Evolutionary conservation across 768 basidiomycete genomes (phyloP).

Genomic region (Russula sp.): DNA sequence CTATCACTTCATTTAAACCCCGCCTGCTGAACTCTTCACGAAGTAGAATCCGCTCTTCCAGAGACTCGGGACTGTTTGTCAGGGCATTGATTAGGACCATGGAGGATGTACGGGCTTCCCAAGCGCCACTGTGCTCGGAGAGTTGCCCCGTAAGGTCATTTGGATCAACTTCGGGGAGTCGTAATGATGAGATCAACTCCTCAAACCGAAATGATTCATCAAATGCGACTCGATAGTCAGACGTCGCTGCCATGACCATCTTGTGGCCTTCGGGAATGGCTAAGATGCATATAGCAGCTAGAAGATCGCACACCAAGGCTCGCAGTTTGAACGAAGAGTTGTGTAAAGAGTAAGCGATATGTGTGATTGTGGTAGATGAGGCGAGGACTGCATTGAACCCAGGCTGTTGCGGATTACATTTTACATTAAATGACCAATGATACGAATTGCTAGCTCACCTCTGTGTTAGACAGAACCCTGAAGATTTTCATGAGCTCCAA

Average conservation of each 20-base stretch:
- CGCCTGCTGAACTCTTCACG: constrained; percentile 78
- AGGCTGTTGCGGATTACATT: constrained; percentile 36
- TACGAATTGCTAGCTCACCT: constrained; percentile 42
- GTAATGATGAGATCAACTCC: constrained; percentile 56
- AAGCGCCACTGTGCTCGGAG: constrained; percentile 55
- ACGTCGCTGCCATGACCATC: constrained; percentile 67
- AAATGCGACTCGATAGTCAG: constrained; percentile 66
- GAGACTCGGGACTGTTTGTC: constrained; percentile 61
- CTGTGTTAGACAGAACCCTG: constrained; percentile 76
- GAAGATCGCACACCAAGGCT: constrained; percentile 62
- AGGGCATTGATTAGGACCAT: constrained; percentile 79
- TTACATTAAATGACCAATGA: background rate
- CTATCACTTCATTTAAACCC: constrained; percentile 77
- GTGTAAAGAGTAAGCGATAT: constrained; percentile 66
- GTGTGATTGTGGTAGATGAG: constrained; percentile 57
- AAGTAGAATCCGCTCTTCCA: constrained; percentile 73
- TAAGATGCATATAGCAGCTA: constrained; percentile 79
- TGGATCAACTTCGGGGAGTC: constrained; percentile 40
- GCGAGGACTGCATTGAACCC: constrained; percentile 65
- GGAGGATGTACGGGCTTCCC: constrained; percentile 73
- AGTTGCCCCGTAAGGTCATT: constrained; percentile 26
- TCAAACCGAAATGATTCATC: constrained; percentile 79
- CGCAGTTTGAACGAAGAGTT: constrained; percentile 61
- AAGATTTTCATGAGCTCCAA: constrained; percentile 74
- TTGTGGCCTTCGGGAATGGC: constrained; percentile 64